Conservation (phyloP, 2,329 filamentous ascomycete genomes). For the Pseudopyricularia javanii region DNA sequence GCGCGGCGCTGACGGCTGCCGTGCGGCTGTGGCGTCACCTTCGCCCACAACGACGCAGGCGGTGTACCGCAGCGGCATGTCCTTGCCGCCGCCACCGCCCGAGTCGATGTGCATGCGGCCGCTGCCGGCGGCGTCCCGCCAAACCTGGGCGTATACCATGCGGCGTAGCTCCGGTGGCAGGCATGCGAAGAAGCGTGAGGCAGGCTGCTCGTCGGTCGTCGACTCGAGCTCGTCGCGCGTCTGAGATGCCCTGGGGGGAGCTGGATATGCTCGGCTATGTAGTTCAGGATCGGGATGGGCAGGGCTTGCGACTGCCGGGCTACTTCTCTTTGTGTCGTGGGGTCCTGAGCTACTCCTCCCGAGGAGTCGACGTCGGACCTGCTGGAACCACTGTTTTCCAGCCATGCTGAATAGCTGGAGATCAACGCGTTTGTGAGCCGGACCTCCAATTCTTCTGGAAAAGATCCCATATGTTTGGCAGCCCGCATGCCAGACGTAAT, state of each 20-base stretch:
- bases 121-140: conserved; percentile 1
- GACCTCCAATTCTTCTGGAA: too few relatives aligned
- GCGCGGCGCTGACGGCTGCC: neutral
- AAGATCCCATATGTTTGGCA: neutral
- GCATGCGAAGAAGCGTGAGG: conserved; percentile 10
- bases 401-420: neutral
- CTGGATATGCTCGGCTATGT: neutral
- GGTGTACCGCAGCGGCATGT: neutral
- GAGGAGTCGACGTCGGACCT: neutral
- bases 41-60: neutral
- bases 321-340: neutral
- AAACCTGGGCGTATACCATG: conserved; percentile 8
- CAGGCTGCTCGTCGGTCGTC: conserved; percentile 3
- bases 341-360: neutral
- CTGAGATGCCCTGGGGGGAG: neutral
- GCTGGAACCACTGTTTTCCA: neutral
- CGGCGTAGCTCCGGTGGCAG: conserved; percentile 8
- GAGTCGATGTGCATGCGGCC: conserved; percentile 2
- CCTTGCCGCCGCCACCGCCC: neutral
- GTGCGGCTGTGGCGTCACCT: neutral
- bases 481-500: too few relatives aligned
- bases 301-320: neutral
- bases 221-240: conserved; percentile 2
- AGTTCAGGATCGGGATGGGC: neutral
- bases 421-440: neutral